These are phyloP conservation scores for Fusarium marasasianum DNA, from an alignment of 2,329 filamentous ascomycete genomes.

Conservation along the genomic window DNA sequence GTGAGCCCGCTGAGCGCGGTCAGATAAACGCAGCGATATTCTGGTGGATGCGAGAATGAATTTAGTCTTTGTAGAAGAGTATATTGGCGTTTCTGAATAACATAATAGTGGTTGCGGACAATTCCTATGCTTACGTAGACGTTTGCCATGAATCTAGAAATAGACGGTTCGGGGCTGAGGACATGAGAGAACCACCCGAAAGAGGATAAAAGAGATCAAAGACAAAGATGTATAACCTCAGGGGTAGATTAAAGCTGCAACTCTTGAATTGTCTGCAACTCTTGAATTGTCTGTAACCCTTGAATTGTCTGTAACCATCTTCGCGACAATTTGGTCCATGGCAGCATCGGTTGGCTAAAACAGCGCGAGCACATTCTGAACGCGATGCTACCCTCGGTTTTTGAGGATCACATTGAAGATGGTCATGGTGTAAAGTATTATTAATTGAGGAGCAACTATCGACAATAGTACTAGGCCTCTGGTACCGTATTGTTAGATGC, in stretches of 20 bases:
- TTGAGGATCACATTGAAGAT: rapidly evolving
- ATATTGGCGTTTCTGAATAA: no score
- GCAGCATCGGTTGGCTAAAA: no score
- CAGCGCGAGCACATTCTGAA: neutral
- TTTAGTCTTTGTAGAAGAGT: rapidly evolving
- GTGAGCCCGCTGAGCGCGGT: neutral
- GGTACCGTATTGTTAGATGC: neutral
- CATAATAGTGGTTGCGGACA: neutral
- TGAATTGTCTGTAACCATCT: neutral
- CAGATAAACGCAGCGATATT: neutral
- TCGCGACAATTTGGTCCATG: rapidly evolving
- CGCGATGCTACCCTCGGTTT: rapidly evolving
- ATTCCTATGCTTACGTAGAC: neutral
- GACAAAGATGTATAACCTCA: no score
- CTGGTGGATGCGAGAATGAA: neutral
- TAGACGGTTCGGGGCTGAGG: rapidly evolving
- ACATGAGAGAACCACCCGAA: no score
- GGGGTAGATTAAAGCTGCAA: neutral
- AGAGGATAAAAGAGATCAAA: no score
- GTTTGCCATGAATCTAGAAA: neutral
- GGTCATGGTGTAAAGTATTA: no score
- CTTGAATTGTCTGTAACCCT: neutral
- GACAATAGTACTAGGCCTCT: no score
- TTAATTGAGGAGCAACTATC: neutral
- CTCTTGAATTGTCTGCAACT: no score